Evolutionary conservation across 2,329 filamentous ascomycete genomes (phyloP).

Genomic region (Sphaerostilbella broomeana): DNA sequence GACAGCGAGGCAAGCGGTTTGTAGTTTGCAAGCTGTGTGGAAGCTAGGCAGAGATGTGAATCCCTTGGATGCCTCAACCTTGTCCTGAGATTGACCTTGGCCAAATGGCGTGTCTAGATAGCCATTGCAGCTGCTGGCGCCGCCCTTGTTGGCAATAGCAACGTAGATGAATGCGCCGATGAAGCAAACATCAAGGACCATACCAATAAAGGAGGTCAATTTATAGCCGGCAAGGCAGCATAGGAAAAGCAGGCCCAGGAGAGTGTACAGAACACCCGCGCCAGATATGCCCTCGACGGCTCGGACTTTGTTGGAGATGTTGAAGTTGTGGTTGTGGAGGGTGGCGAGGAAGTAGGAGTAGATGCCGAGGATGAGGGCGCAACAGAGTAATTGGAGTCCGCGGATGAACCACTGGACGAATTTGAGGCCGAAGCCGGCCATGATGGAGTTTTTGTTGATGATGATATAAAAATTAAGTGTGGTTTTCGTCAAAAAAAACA

Average conservation of each 20-base stretch:
- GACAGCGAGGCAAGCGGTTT: constrained; percentile 71
- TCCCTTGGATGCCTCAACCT: constrained; percentile 39
- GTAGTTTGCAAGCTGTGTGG: constrained; percentile 59
- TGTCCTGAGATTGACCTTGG: constrained; percentile 47
- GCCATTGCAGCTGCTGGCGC: constrained; percentile 56
- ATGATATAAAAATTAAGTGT: too few relatives aligned
- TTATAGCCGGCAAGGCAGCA: constrained; percentile 71
- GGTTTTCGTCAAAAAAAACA: not conserved
- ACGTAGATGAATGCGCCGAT: constrained; percentile 74
- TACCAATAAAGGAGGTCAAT: constrained; percentile 65
- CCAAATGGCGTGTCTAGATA: constrained; percentile 64
- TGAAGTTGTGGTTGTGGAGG: constrained; percentile 56
- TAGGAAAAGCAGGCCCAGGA: constrained; percentile 65
- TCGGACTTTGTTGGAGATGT: constrained; percentile 58
- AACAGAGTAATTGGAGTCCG: constrained; percentile 64
- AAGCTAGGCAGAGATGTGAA: constrained; percentile 44
- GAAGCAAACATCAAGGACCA: constrained; percentile 73
- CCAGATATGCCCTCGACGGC: constrained; percentile 77
- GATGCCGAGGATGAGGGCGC: constrained; percentile 67
- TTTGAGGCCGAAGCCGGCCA: constrained; percentile 54
- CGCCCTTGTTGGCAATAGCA: constrained; percentile 64
- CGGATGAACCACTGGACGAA: constrained; percentile 65
- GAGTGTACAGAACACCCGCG: constrained; percentile 64
- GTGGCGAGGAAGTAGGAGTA: constrained; percentile 81
- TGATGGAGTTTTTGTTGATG: constrained; percentile 14